phyloP scores from a whole-genome alignment of 192 early-diverging fungal genomes.

The Backusella circina region DNA sequence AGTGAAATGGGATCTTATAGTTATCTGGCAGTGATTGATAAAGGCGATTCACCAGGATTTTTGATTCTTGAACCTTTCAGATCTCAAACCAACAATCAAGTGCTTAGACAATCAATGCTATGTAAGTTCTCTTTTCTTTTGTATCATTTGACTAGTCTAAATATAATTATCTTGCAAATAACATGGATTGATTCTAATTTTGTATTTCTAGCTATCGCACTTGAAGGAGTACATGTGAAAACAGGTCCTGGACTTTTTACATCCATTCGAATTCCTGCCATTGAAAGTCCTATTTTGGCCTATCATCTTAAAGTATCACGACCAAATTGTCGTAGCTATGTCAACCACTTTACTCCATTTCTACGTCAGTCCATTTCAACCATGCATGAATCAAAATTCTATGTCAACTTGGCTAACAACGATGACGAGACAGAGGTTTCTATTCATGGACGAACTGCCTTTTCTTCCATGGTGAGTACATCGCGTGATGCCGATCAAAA shows the following conservation, averaged over 20 bases:
- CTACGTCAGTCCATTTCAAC: constrained; percentile 51
- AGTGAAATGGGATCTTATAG: constrained; percentile 37
- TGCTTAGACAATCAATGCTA: constrained; percentile 33
- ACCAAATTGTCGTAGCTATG: constrained; percentile 10
- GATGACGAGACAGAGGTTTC: constrained; percentile 36
- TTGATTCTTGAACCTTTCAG: constrained; percentile 39
- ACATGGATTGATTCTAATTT: background rate
- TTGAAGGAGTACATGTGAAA: constrained; percentile 17
- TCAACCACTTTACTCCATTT: constrained; percentile 44
- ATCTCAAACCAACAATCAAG: constrained; percentile 13
- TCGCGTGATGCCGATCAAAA: constrained; percentile 10
- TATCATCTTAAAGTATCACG: constrained; percentile 46
- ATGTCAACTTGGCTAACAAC: constrained; percentile 37
- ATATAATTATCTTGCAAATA: background rate
- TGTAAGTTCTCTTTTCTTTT: constrained; percentile 23
- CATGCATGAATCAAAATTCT: constrained; percentile 53
- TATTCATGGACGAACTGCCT: constrained; percentile 50
- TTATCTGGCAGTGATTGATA: constrained; percentile 38
- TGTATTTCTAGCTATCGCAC: constrained; percentile 6
- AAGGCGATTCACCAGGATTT: constrained; percentile 36
- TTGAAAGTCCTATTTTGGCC: constrained; percentile 49
- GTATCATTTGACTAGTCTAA: background rate
- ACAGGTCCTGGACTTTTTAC: constrained; percentile 30
- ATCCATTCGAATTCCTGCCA: constrained; percentile 40
- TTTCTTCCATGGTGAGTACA: constrained; percentile 22